Conservation (phyloP, 139 green algal genomes). For the Haematococcus lacustris region DNA sequence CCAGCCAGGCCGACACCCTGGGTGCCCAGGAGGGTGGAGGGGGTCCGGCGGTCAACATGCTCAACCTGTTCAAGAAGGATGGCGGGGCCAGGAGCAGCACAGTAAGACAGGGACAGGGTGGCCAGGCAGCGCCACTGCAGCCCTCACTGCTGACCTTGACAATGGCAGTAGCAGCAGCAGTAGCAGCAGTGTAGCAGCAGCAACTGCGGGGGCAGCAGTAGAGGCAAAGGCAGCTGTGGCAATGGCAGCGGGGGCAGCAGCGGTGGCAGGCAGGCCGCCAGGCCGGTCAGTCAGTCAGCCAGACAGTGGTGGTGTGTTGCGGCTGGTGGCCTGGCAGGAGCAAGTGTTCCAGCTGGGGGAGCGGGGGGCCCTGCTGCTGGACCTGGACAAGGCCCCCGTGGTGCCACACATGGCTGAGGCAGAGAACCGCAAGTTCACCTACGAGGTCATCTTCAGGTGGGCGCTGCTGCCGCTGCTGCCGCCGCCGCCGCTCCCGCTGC, state of each 20-base stretch:
- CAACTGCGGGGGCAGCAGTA: background rate
- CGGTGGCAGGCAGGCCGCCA: background rate
- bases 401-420: constrained; percentile 82
- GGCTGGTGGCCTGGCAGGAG: constrained; percentile 32
- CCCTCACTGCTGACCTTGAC: no score
- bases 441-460: constrained; percentile 58
- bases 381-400: constrained; percentile 72
- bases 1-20: background rate
- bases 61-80: background rate
- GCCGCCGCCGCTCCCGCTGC: no score
- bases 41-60: background rate
- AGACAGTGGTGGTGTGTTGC: background rate
- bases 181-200: background rate
- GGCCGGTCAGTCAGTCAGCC: background rate
- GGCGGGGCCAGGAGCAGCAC: no score
- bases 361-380: constrained; percentile 51
- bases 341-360: constrained; percentile 67
- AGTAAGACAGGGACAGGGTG: no score
- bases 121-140: no score
- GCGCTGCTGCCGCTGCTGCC: background rate
- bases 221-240: background rate
- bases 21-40: background rate
- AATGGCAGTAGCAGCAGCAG: background rate
- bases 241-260: background rate
- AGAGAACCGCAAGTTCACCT: constrained; percentile 58